These are phyloP conservation scores for Gossypium thurberi DNA, from an alignment of 345 rosid genomes.

Conservation along the genomic window DNA sequence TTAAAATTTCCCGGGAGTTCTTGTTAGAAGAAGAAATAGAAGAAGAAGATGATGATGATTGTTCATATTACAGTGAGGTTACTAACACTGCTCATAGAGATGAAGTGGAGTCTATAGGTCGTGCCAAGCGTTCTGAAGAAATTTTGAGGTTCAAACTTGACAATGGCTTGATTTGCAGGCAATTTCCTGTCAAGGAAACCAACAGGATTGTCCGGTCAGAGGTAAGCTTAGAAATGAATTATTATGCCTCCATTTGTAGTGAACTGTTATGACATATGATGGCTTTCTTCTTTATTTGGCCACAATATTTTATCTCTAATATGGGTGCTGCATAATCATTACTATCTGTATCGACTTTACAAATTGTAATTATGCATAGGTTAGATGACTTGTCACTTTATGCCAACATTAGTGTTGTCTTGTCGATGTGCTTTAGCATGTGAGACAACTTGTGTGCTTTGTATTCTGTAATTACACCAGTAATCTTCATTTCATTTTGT, in stretches of 20 bases:
- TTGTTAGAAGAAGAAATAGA: conserved; percentile 57
- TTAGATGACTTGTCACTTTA: neutral
- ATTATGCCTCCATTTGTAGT: neutral
- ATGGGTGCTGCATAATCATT: neutral
- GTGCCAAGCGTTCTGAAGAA: conserved; percentile 60
- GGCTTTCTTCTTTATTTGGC: neutral
- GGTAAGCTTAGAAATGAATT: conserved; percentile 33
- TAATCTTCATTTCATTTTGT: neutral
- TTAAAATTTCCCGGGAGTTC: conserved; percentile 40
- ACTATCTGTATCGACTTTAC: neutral
- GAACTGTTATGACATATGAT: neutral
- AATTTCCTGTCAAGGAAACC: conserved; percentile 85
- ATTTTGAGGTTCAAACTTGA: conserved; percentile 59
- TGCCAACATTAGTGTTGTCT: neutral
- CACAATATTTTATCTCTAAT: neutral
- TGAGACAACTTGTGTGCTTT: neutral
- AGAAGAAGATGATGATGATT: conserved; percentile 38
- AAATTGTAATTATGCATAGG: neutral
- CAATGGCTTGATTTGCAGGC: conserved; percentile 81
- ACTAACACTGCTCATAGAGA: conserved; percentile 48
- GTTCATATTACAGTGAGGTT: conserved; percentile 46
- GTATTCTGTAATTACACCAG: neutral
- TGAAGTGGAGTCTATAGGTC: conserved; percentile 37
- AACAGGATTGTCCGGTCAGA: conserved; percentile 66
- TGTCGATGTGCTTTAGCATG: neutral